A percentile compares a stretch with the other conserved stretches of the same genome.
phyloP scores from a whole-genome alignment of 2,329 filamentous ascomycete species.

The Cryphonectria parasitica region DNA sequence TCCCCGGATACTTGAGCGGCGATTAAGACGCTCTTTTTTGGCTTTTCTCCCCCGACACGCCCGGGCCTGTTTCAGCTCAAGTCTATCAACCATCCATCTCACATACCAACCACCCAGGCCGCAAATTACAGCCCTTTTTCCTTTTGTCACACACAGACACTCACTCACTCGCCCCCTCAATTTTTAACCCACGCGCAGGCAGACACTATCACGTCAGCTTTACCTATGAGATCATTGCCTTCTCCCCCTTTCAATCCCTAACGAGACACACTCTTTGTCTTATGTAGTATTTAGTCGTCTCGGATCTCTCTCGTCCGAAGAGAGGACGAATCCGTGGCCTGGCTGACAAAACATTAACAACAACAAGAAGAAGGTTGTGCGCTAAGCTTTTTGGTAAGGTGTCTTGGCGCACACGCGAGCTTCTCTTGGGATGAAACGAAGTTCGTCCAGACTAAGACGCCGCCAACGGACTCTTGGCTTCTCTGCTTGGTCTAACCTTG shows the following conservation, averaged over 20 bases:
- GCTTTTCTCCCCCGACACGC: slow-evolving; percentile 1
- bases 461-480: neutral
- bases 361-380: neutral
- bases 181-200: neutral
- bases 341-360: neutral
- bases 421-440: slow-evolving; percentile 17
- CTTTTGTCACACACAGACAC: neutral
- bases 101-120: neutral
- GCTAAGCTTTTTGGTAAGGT: neutral
- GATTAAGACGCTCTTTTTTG: neutral
- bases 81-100: neutral
- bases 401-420: neutral
- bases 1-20: neutral
- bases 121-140: neutral
- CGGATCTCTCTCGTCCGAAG: neutral
- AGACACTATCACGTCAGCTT: neutral
- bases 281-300: neutral
- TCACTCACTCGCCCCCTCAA: neutral
- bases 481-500: slow-evolving; percentile 7
- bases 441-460: slow-evolving; percentile 19
- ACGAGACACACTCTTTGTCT: no score
- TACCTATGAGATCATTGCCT: neutral
- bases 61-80: slow-evolving; percentile 21
- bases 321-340: neutral
- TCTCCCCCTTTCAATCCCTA: neutral